Base-by-base conservation (phyloP, 495 filamentous ascomycete genomes). In the Xylaria palmicola region DNA sequence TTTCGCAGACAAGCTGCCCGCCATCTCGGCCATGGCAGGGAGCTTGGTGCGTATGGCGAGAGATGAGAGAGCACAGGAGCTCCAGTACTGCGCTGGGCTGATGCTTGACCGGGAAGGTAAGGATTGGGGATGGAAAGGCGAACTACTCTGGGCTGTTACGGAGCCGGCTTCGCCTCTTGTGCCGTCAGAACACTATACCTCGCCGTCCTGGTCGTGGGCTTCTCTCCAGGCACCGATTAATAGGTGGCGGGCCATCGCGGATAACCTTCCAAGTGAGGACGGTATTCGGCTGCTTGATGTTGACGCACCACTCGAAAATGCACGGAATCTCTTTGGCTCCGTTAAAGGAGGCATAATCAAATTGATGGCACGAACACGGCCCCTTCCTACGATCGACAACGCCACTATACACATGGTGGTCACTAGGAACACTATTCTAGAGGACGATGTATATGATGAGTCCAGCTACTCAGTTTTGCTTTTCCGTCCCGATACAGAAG, bases 1-100 rank as follows among this genome's bases (percentile, higher is more conserved):
- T 41, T 13, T 55, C 7, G 37, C 47, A 9, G 65, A 67, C n/a
- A 67, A 67, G 52, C 52, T 67, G 9, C 61, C 61, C 13, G 65
- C 65, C 19, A 55, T 67, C 34, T 64, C 65, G 1, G 65, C 58
- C 8, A 40, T 67, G 29, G 65, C 65, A 12, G 64, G 62, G 1
- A 64, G 47, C 29, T 20, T 67, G 26, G 40, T 58, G 17, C 40
- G 32, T 1, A 58, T 56, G 58, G 61, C 54, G 7, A 50, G 47
- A 6, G 60, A 47, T 2, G 62, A 61, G 29, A 47, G 62, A 40
- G 47, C 43, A 6, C 62, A 62, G 47, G 44, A 61, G 40, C 15
- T 64, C 1, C 47, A 20, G 41, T 67, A 67, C 32, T 51, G 53
- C 40, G 65, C 62, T n/a, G 65, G 65, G n/a, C 32, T 67, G 2